phyloP scores from a whole-genome alignment of 495 filamentous ascomycete genomes.

The Aspergillus indologenus region DNA sequence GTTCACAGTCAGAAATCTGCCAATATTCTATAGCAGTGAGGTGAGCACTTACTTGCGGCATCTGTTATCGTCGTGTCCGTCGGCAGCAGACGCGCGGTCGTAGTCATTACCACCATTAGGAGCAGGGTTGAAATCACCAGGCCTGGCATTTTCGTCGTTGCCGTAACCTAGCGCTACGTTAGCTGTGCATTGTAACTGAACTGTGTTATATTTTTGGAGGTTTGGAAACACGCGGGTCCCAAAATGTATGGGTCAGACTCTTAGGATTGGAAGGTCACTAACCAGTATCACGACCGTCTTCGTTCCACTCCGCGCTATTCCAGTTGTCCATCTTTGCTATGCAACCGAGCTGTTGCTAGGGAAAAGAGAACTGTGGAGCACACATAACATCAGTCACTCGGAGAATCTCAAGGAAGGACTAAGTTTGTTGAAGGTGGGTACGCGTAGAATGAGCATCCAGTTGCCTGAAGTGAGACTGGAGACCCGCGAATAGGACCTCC shows the following conservation, averaged over 20 bases:
- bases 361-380: background rate
- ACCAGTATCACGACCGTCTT: background rate
- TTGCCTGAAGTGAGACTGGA: background rate
- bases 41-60: slow-evolving; percentile 45
- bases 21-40: background rate
- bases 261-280: background rate
- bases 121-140: slow-evolving; percentile 8
- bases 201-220: background rate
- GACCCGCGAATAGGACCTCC: background rate
- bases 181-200: background rate
- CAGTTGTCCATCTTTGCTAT: background rate
- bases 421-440: background rate
- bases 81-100: slow-evolving; percentile 13
- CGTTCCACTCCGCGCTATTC: background rate
- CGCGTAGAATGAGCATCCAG: background rate
- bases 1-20: background rate
- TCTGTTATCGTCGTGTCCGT: slow-evolving; percentile 24
- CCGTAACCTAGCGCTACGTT: slow-evolving; percentile 1
- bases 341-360: background rate
- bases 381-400: background rate
- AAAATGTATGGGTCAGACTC: background rate
- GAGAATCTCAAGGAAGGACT: background rate
- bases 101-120: slow-evolving; percentile 9
- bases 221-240: background rate
- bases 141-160: slow-evolving; percentile 19